These are phyloP conservation scores for Metarhizium sp. DNA, from an alignment of 2,329 filamentous ascomycete genomes.

Conservation along the genomic window DNA sequence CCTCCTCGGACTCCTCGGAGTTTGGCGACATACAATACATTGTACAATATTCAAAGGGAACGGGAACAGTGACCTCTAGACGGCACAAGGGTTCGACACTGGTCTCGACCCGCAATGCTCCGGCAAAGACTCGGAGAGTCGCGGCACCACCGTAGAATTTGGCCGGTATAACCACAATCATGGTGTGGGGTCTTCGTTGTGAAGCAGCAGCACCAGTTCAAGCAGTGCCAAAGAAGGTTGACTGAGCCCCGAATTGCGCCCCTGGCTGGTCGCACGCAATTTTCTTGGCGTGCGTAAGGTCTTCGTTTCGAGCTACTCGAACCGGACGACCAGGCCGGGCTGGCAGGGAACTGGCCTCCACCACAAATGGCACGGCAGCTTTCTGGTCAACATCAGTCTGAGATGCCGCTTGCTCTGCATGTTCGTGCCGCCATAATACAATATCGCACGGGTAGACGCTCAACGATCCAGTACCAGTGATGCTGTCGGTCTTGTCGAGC, in stretches of 20 bases:
- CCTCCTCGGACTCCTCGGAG: not conserved
- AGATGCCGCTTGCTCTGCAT: not conserved
- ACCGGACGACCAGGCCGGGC: not conserved
- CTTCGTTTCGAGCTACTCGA: not conserved
- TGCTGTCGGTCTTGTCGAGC: not conserved
- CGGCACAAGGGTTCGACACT: not conserved
- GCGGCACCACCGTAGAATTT: not conserved
- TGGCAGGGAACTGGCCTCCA: not conserved
- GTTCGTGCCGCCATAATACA: not conserved
- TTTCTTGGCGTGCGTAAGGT: conserved; percentile 1
- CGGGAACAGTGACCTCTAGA: not conserved
- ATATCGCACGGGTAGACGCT: not conserved
- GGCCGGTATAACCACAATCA: no score
- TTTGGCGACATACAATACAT: not conserved
- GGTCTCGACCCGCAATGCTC: not conserved
- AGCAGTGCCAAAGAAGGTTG: not conserved
- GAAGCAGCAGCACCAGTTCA: not conserved
- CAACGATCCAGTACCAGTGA: not conserved
- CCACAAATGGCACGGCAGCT: not conserved
- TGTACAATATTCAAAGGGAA: not conserved
- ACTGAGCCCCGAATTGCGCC: not conserved
- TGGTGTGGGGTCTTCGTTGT: no score
- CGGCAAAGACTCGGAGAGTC: not conserved
- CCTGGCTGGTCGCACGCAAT: conserved; percentile 1
- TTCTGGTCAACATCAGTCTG: not conserved